Conservation (phyloP, 441 rosid genomes). For the Adansonia gregorii region DNA sequence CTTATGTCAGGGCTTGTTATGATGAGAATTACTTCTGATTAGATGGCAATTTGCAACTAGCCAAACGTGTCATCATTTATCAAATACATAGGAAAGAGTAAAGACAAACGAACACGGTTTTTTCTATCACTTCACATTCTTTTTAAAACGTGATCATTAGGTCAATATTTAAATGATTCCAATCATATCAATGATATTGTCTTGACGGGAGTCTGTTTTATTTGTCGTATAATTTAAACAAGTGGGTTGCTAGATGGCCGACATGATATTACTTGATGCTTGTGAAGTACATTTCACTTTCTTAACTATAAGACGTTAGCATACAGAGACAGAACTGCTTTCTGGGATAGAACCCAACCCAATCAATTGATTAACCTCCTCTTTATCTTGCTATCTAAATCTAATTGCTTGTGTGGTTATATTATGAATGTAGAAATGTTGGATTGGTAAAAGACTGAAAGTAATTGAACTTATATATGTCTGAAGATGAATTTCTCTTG, state of each 20-base stretch:
- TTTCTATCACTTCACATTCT: not conserved
- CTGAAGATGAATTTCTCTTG: not conserved
- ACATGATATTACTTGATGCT: not conserved
- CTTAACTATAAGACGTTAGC: not conserved
- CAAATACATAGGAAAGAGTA: not conserved
- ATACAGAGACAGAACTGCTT: not conserved
- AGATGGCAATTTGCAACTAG: slow-evolving; percentile 6
- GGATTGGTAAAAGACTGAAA: not conserved
- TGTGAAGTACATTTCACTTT: slow-evolving; percentile 11
- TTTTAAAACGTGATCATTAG: slow-evolving; percentile 2
- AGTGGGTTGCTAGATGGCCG: slow-evolving; percentile 10
- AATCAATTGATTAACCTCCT: not conserved
- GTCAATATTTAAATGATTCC: slow-evolving; percentile 14
- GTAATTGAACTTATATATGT: not conserved
- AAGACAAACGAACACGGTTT: not conserved
- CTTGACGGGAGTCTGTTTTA: not conserved
- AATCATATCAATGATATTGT: not conserved
- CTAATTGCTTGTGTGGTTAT: not conserved
- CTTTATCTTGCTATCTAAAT: not conserved
- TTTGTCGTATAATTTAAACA: slow-evolving; percentile 1
- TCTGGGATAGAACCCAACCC: not conserved
- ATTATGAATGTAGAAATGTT: not conserved
- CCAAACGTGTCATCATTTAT: not conserved
- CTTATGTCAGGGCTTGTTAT: not conserved
- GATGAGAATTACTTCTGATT: slow-evolving; percentile 9